These are phyloP conservation scores for Malassezia nana DNA, from an alignment of 1,284 basidiomycete genomes.

Conservation along the genomic window DNA sequence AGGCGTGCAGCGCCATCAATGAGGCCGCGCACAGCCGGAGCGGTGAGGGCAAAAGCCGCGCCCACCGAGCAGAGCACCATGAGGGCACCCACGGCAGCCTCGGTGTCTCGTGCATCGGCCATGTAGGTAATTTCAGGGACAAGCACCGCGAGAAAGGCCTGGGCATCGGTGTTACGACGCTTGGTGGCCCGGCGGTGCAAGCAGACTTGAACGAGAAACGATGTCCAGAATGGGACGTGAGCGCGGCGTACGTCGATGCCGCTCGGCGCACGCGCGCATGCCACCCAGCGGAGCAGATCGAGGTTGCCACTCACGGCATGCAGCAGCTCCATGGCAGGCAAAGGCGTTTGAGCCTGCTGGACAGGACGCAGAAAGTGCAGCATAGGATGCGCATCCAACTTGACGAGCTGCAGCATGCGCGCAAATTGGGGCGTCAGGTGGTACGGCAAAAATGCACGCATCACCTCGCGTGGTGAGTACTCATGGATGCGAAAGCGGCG, in stretches of 20 bases:
- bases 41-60: slow-evolving; percentile 31
- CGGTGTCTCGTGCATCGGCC: slow-evolving; percentile 21
- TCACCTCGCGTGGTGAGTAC: slow-evolving; percentile 72
- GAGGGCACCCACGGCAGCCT: slow-evolving; percentile 31
- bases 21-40: slow-evolving; percentile 28
- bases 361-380: slow-evolving; percentile 32
- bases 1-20: slow-evolving; percentile 22
- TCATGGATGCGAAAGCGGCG: slow-evolving; percentile 87
- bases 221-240: slow-evolving; percentile 72
- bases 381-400: slow-evolving; percentile 42
- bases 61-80: slow-evolving; percentile 38
- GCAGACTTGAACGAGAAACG: slow-evolving; percentile 65
- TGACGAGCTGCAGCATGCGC: slow-evolving; percentile 76
- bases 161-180: slow-evolving; percentile 50
- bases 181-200: slow-evolving; percentile 22
- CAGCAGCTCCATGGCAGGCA: slow-evolving; percentile 33
- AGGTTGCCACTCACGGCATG: slow-evolving; percentile 51
- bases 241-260: slow-evolving; percentile 56
- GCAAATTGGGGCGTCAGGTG: slow-evolving; percentile 90
- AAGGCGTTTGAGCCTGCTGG: slow-evolving; percentile 33
- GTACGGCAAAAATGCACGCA: slow-evolving; percentile 81
- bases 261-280: slow-evolving; percentile 57
- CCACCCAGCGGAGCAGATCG: slow-evolving; percentile 60
- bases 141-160: slow-evolving; percentile 41
- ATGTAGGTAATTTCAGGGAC: slow-evolving; percentile 44